Base-by-base conservation (phyloP, 495 filamentous ascomycete species). In the Penicillium chermesinum region DNA sequence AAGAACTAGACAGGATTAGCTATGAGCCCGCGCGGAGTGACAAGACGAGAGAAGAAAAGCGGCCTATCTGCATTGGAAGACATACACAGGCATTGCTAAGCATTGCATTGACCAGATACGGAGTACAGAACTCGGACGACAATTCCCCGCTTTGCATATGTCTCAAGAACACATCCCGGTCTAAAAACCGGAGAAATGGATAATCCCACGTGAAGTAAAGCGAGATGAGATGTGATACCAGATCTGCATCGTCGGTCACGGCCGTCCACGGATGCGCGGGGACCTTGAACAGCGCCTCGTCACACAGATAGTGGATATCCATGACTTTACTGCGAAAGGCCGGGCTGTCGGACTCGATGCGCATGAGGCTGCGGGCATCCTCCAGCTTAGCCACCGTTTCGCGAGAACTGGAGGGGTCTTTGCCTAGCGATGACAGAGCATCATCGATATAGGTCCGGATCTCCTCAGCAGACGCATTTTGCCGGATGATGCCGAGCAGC, bases 201-300 rank as follows among this genome's bases (percentile, higher is more conserved):
- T 76, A 76, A 52, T 78, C 71, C 76, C 75, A 80, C 5, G 72
- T 69, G 59, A 81, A 79, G 53, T 76, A 81, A 2, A 75, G 43
- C 18, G 72, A 75, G 1, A 81, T 55, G 8, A 80, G 61, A 64
- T 76, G 69, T 13, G 76, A 78, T 6, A 81, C 76, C 35, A 81
- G 57, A 22, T 73, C 75, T 22, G 64, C 58, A 46, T 78, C 73
- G 18, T 64, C 64, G 0, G 75, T 78, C 5, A 79, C 71, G 8
- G 36, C 63, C 7, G 78, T 81, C 78, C 78, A 81, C 1, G 75
- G 73, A 36, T 50, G 54, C 16, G 74, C 71, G 4, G 72, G 72
- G 0, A 79, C 71, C 20, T 59, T 57, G 32, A 71, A 59, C 0
- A 66, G 62, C 25, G 67, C 63, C 17, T 67, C 64, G 21, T 69